These are phyloP conservation scores for Gracilariopsis chorda DNA, from an alignment of 23 red algal genomes.

Conservation along the genomic window DNA sequence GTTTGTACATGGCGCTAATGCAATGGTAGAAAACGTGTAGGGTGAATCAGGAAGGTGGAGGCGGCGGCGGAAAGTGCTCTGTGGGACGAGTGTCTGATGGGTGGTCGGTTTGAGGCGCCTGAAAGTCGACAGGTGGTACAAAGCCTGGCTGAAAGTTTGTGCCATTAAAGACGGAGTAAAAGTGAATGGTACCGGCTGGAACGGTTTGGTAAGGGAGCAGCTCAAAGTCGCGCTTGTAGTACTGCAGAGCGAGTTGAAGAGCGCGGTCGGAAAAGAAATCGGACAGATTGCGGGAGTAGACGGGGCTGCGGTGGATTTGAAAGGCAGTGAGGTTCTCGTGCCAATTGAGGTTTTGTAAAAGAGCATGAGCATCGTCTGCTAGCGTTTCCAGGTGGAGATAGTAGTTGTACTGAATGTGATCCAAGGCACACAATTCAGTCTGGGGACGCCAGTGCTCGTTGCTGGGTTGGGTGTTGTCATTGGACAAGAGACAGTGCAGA, in stretches of 20 bases:
- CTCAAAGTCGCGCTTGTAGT: conserved; percentile 33
- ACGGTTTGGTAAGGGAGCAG: conserved; percentile 17
- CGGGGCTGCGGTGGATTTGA: conserved; percentile 11
- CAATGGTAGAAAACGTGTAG: too few species aligned
- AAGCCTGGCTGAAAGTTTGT: conserved; percentile 59
- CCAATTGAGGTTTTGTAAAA: conserved; percentile 48
- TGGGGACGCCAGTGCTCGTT: conserved; percentile 93
- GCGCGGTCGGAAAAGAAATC: conserved; percentile 3
- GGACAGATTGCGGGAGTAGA: not conserved
- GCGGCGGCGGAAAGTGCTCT: not conserved
- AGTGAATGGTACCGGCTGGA: conserved; percentile 32
- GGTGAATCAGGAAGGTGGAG: not conserved
- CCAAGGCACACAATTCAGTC: conserved; percentile 65
- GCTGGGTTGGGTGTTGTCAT: conserved; percentile 26
- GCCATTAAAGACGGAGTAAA: conserved; percentile 58
- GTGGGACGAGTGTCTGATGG: not conserved
- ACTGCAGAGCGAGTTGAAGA: conserved; percentile 15
- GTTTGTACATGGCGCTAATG: too few species aligned
- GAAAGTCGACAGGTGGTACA: conserved; percentile 34
- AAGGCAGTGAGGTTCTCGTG: conserved; percentile 14
- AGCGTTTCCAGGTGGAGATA: conserved; percentile 52
- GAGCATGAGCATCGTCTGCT: conserved; percentile 19
- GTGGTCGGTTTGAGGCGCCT: not conserved
- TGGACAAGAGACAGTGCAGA: conserved; percentile 51
- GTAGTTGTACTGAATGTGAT: conserved; percentile 62